Conservation (phyloP, 129 eudicot species). For the Flaveria brownii region DNA sequence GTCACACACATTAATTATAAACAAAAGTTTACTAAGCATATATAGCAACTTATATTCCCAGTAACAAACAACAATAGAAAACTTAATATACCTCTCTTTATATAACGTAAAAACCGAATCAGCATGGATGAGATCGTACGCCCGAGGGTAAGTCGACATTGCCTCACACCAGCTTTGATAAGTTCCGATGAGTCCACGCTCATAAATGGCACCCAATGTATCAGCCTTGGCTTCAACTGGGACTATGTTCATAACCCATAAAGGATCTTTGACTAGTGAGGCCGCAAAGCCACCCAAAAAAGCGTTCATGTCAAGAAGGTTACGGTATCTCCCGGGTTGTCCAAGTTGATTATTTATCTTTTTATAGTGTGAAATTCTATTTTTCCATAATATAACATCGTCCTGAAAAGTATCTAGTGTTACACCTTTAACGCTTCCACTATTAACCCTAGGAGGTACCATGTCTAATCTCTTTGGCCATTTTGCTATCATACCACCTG, state of each 20-base stretch:
- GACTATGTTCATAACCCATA: conserved; percentile 95
- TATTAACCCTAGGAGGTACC: conserved; percentile 76
- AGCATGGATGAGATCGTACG: conserved; percentile 87
- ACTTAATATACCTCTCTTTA: conserved; percentile 55
- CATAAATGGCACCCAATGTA: conserved; percentile 83
- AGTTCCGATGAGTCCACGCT: conserved; percentile 89
- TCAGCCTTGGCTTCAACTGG: conserved; percentile 86
- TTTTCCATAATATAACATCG: conserved; percentile 58
- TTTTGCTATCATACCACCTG: conserved; percentile 76
- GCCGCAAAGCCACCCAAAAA: conserved; percentile 96
- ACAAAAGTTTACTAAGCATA: too few species aligned
- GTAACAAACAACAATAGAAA: neutral
- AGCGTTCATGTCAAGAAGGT: conserved; percentile 91
- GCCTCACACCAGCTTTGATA: conserved; percentile 99
- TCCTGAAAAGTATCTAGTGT: conserved; percentile 57
- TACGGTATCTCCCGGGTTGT: conserved; percentile 74
- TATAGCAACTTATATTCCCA: neutral
- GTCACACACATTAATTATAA: neutral
- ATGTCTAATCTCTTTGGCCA: conserved; percentile 81
- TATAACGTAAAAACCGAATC: conserved; percentile 81
- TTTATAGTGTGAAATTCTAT: conserved; percentile 73
- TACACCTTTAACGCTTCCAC: conserved; percentile 56
- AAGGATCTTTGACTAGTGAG: conserved; percentile 64
- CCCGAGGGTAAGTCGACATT: conserved; percentile 98
- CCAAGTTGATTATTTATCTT: conserved; percentile 75